Evolutionary conservation across 2,329 filamentous ascomycete genomes (phyloP), one percentile per base, ranked within the genome.

Genomic region (Sclerotinia glacialis): DNA sequence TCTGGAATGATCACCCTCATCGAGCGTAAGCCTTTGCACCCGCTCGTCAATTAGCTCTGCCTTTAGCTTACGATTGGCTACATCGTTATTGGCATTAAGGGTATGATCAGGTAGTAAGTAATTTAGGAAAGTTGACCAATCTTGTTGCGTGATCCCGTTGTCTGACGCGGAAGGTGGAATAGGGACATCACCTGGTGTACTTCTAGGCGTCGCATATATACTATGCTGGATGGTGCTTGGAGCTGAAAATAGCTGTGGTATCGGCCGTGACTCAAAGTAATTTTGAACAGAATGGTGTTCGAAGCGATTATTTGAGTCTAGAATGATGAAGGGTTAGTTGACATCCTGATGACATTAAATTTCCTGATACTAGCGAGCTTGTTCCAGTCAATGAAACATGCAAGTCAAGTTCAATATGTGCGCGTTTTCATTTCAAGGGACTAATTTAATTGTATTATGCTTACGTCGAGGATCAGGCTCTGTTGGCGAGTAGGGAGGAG

Each of bases 121-220:
- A 71, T 86, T 86, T 55, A 85, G 70, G 74, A 88, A 87, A 0
- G 85, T 86, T 46, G 80, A 79, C 85, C 85, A 88, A 72, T 88
- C 85, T 71, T 83, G 80, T 18, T 76, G 70, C 0, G 77, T 80
- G 16, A 86, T 78, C 63, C 85, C 83, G 49, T 79, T 80, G 6
- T 70, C 70, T 26, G 64, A 31, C 4, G 56, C 42, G 7, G 49
- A 58, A 42, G 65, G 40, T 11, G 69, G 71, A 50, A 71, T 75
- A 42, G 69, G 68, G 11, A 75, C 31, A 47, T 75, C 71, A 14
- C 66, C 54, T 6, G 72, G 71, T 31, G 61, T 44, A 7, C 68
- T 73, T 7, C 21, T 55, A 12, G 63, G 11, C 1, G 67, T 69
- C 3, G 74, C 28, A 18, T 12, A 59, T 7, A 75, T 71, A 9